Evolutionary conservation across 2,329 filamentous ascomycete genomes (phyloP).

Genomic region (Orbilia brochopaga): DNA sequence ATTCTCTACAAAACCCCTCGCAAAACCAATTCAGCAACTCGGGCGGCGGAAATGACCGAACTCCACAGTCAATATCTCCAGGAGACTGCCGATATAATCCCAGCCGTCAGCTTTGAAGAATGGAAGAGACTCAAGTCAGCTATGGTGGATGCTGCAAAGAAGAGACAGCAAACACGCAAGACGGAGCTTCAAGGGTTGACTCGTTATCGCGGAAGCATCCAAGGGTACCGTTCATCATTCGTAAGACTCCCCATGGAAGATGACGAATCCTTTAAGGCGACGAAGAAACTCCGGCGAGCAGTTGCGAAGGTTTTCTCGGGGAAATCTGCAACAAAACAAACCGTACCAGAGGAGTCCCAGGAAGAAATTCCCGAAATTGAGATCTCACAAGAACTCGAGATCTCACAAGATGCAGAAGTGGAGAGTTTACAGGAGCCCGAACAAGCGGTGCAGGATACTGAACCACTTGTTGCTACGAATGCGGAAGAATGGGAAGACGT

Average conservation of each 20-base stretch:
- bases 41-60: neutral
- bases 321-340: neutral
- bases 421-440: neutral
- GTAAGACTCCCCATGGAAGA: neutral
- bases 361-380: no score
- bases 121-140: neutral
- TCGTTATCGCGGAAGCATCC: neutral
- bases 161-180: neutral
- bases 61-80: neutral
- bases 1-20: neutral
- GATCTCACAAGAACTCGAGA: neutral
- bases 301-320: neutral
- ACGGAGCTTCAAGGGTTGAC: neutral
- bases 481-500: conserved; percentile 11
- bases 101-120: neutral
- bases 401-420: neutral
- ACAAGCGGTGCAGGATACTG: neutral
- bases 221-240: neutral
- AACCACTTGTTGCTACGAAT: neutral
- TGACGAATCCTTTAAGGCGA: neutral
- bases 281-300: neutral
- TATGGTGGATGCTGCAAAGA: neutral
- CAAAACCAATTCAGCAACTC: neutral
- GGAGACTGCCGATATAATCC: neutral
- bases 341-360: no score